Evolutionary conservation across 2,329 filamentous ascomycete genomes (phyloP).

Genomic region (Verticillium zaregamsianum): DNA sequence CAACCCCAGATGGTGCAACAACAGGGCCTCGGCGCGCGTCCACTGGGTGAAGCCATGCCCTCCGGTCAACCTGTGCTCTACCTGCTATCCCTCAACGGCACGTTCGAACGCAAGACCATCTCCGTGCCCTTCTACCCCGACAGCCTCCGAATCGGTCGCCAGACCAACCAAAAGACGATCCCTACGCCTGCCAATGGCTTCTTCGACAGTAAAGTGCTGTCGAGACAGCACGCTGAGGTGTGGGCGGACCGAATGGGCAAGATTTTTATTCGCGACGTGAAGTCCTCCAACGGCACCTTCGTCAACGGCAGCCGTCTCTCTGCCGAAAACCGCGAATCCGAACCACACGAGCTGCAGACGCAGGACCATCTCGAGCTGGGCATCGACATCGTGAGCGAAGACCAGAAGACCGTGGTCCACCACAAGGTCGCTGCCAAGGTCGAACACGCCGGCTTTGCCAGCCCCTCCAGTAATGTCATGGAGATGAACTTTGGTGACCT

Average conservation of each 20-base stretch:
- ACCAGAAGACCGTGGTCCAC: conserved; percentile 97
- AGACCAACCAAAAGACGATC: conserved; percentile 94
- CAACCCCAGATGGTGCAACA: conserved; percentile 34
- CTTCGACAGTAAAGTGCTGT: conserved; percentile 97
- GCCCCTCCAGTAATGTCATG: conserved; percentile 68
- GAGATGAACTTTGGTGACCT: conserved; percentile 92
- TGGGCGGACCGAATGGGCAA: conserved; percentile 85
- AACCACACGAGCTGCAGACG: conserved; percentile 88
- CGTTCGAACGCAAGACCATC: conserved; percentile 96
- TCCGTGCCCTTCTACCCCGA: conserved; percentile 91
- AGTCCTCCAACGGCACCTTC: conserved; percentile 98
- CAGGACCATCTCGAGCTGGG: conserved; percentile 91
- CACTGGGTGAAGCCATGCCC: conserved; percentile 59
- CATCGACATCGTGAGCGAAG: conserved; percentile 97
- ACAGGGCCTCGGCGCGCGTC: conserved; percentile 52
- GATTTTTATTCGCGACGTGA: conserved; percentile 94
- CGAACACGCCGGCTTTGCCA: conserved; percentile 85
- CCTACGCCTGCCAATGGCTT: conserved; percentile 89
- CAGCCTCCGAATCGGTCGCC: conserved; percentile 87
- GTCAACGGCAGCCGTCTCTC: conserved; percentile 90
- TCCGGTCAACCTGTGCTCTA: conserved; percentile 74
- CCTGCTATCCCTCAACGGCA: conserved; percentile 86
- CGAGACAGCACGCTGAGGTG: conserved; percentile 91
- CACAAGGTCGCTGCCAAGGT: conserved; percentile 98
- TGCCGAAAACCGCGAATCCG: conserved; percentile 91